Evolutionary conservation across 1,284 basidiomycete species (phyloP), one percentile per base, ranked within the genome.

Genomic region (Naganishia sp.): DNA sequence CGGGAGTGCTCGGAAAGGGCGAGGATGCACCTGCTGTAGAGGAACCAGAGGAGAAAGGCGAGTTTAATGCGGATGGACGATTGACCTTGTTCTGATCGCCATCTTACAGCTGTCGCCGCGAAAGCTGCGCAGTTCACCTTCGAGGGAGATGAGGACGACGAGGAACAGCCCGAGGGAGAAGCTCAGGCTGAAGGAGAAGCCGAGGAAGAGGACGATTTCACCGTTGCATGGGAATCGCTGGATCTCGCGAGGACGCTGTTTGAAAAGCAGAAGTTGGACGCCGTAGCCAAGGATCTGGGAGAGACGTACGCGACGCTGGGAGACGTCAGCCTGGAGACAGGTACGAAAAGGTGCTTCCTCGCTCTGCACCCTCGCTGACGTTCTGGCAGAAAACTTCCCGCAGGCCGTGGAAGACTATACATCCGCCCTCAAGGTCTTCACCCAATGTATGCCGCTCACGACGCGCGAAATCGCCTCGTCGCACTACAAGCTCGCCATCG

Each of bases 161-260:
- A 73, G 21, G 73, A 73, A 5, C 75, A 76, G 45, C 66, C 73
- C 49, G 73, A 69, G 23, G 74, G 69, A 9, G 68, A 68, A 31
- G 67, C 42, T 16, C 28, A 43, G 42, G 63, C 49, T 4, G 69
- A 69, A 25, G 70, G 59, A 3, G 72, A 69, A 31, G 75, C 69
- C n/a, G 75, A 76, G 55, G 90, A 89, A 0, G 92, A 94, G 74
- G 92, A 95, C 72, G 92, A 95, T 75, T 94, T 93, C 77, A 94
- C 93, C 72, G 92, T 92, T 36, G 91, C 92, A 15, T 95, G 92
- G 92, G 92, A 94, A 75, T 88, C 92, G 2, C 83, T 94, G 23
- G 92, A 95, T 72, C 86, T 94, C 63, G 92, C 92, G 21, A 84
- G 91, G 50, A 86, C 87, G 6, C 87, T 93, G 67, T 94, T 90